Evolutionary conservation across 116 monocot genomes (phyloP).

Genomic region (Posidonia oceanica): DNA sequence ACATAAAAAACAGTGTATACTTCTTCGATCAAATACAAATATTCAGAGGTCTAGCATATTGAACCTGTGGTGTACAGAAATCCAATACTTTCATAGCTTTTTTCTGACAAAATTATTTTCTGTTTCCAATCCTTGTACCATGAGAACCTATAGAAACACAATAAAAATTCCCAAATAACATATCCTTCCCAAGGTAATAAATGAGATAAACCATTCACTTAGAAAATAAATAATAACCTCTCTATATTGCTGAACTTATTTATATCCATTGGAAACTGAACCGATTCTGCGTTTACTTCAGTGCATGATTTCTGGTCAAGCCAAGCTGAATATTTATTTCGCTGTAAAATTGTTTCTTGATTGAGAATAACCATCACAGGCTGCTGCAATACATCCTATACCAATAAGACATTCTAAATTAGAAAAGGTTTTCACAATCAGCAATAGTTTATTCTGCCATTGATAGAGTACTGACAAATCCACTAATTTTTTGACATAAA

Average conservation of each 20-base stretch:
- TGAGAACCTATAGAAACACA: conserved; percentile 33
- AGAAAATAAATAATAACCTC: conserved; percentile 28
- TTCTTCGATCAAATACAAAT: no score
- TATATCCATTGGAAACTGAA: conserved; percentile 40
- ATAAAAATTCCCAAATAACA: conserved; percentile 1
- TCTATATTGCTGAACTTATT: conserved; percentile 25
- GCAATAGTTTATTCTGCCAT: no score
- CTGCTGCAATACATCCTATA: conserved; percentile 69
- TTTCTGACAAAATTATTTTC: conserved; percentile 20
- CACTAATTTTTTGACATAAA: no score
- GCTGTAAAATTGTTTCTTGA: conserved; percentile 26
- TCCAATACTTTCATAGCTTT: background rate
- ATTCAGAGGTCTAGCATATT: background rate
- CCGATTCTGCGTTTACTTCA: conserved; percentile 18
- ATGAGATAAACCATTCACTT: background rate
- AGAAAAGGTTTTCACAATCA: background rate
- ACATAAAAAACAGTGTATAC: no score
- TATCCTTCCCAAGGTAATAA: background rate
- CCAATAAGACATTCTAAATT: conserved; percentile 1
- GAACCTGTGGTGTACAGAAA: conserved; percentile 2
- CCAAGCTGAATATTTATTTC: conserved; percentile 40
- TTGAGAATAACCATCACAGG: conserved; percentile 49
- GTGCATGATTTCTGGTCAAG: conserved; percentile 43
- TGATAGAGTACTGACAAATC: background rate
- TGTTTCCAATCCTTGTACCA: conserved; percentile 52